Base-by-base conservation (phyloP, 352 stramenopile species). In the Globisporangium emineosum region DNA sequence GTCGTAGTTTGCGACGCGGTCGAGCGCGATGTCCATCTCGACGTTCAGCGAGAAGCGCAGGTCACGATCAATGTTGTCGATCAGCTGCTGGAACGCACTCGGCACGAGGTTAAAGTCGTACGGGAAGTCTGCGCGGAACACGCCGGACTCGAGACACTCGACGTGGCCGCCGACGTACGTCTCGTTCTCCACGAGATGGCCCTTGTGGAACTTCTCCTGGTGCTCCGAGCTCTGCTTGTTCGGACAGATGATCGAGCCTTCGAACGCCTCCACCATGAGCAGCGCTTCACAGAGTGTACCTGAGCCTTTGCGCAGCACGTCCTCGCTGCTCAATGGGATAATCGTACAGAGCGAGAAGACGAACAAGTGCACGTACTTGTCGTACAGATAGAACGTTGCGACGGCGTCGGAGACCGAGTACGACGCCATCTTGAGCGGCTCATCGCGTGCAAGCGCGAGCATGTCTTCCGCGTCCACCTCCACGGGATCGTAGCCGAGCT, bases 341-440 rank as follows among this genome's bases (percentile, higher is more conserved):
- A 99, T 98, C 2, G 98, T 99, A 71, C 96, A 99, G 50, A 99
- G 82, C 53, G 93, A 99, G 75, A 99, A 99, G 57, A 99, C 98
- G 73, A 99, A 99, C 60, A 99, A 73, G 70, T 99, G 97, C 32
- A 99, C 97, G 68, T 99, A 99, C 68, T 98, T 98, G 65, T 98
- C 96, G 75, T 99, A 99, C 17, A 99, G 76, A 75, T 99, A 99
- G 73, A 99, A 99, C 0, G 98, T 99, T 1, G 97, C 97, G 12
- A 99, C 97, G n/a, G 98, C 98, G 81, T 99, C 97, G 19, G 97
- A 99, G n/a, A 99, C 98, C 19, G 96, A 99, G 79, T 99, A 99
- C 23, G 93, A 97, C 1, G 97, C 97, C 98, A 99, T 99, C 64
- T 99, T 93, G 23, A 94, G 77, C 10, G 98, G 97, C 50, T 97